Evolutionary conservation across 139 green algal species (phyloP), one percentile per base, ranked within the genome.

Genomic region (Gonium pectorale): DNA sequence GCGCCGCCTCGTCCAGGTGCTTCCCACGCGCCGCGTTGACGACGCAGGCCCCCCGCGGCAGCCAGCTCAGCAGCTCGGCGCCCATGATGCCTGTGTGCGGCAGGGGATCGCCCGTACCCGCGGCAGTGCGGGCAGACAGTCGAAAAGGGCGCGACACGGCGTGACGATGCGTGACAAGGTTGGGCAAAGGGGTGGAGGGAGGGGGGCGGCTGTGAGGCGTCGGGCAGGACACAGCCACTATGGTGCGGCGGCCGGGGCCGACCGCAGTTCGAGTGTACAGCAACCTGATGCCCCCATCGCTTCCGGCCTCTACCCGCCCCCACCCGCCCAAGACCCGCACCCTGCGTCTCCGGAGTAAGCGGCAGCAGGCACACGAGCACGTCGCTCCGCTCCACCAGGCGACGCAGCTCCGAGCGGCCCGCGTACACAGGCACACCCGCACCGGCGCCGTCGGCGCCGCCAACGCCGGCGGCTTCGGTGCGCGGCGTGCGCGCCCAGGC

Each of bases 291-390:
- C n/a, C n/a, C n/a, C n/a, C n/a, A n/a, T n/a, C n/a, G n/a, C n/a
- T n/a, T n/a, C n/a, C n/a, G n/a, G n/a, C n/a, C n/a, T n/a, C n/a
- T 54, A 15, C 9, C 11, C 46, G 46, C 11, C 37, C 29, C 64
- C 37, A 38, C 33, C 64, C 64, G 19, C 6, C 17, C 43, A 5
- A 26, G 13, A 41, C 40, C 27, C 69, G 24, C 70, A 89, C 90
- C 89, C 46, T 67, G 59, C 0, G 92, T 95, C 17, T 84, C 73
- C 3, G 64, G 51, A 11, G 92, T 95, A 1, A 94, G 78, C 35
- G 92, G 91, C 69, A 95, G 88, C 81, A 95, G 77, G 84, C 86
- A 92, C 40, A 95, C 88, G 44, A 95, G 59, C n/a, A 94, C 78
- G 68, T 95, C 86, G 5, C 40, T 66, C 5, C 17, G 37, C 27